Base-by-base conservation (phyloP, 768 basidiomycete species). In the Pleurotus eryngii region DNA sequence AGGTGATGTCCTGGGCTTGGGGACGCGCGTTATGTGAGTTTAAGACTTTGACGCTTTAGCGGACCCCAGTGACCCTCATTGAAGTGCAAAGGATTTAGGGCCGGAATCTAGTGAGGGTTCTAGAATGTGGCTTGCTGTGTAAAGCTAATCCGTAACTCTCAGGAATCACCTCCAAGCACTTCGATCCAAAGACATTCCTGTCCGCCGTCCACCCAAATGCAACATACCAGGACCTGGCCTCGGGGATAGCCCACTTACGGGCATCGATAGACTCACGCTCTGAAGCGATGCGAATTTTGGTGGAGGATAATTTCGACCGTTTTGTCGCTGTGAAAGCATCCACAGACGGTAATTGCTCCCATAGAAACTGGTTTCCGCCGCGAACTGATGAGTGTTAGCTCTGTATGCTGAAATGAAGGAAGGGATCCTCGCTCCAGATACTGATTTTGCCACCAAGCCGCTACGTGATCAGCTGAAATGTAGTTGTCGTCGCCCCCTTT, bases 251-350 rank as follows among this genome's bases (percentile, higher is more conserved):
- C 0, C 83, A 87, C 59, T 78, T 98, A 5, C 83, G 84, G 60
- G 74, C 83, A 6, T 89, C 92, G 11, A 87, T 98, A 57, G 95
- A 98, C 65, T 82, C 89, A 1, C 85, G 95, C 45, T 95, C 94
- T 1, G 92, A 95, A 63, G 97, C 95, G n/a, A 87, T 98, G 57
- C 81, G 95, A 40, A 84, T 95, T 18, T 80, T 99, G 30, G 97
- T 99, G 8, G 95, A 98, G 69, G 94, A 98, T 64, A 97, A 98
- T 70, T 98, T 98, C 71, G 95, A 98, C 73, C 81, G 94, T 11
- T 99, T 98, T 65, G 96, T 98, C 15, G 91, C 92, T 2, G 96
- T 99, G 56, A 99, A 99, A 66, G 92, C 92, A 7, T 91, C 90
- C 7, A 96, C 92, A n/a, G 95, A 96, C 72, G 90, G 95, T 95